Percentiles rank a stretch among this genome's conserved stretches.
phyloP scores from a whole-genome alignment of 2,329 filamentous ascomycete species.

The Colletotrichum sidae region DNA sequence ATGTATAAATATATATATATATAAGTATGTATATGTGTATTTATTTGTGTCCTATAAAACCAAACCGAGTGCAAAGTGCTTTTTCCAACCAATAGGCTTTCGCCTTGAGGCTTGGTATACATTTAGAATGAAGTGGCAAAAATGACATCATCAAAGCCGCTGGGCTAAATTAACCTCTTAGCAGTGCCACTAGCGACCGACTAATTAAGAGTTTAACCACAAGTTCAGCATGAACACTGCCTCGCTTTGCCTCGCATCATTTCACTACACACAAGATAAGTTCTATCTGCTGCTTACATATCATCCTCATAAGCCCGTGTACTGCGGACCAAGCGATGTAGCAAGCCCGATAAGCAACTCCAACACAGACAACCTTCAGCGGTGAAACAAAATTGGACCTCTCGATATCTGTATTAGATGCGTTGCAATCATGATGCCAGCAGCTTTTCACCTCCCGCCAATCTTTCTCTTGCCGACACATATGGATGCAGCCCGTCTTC shows the following conservation, averaged over 20 bases:
- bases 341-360: too few species aligned
- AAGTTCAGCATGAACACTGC: too few species aligned
- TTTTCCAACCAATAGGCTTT: background rate
- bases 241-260: too few species aligned
- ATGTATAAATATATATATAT: too few species aligned
- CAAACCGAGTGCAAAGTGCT: background rate
- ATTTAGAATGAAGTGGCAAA: background rate
- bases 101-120: background rate
- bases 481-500: constrained; percentile 71
- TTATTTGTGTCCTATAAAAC: background rate
- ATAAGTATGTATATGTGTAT: too few species aligned
- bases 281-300: too few species aligned
- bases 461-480: constrained; percentile 82
- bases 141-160: constrained; percentile 26
- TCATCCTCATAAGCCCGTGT: too few species aligned
- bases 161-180: background rate
- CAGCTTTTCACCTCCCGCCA: constrained; percentile 61
- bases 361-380: background rate
- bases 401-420: background rate
- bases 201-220: background rate
- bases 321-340: too few species aligned
- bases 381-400: background rate
- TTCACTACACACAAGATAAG: too few species aligned
- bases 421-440: constrained; percentile 6
- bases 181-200: background rate